A percentile compares a stretch with the other conserved stretches of the same genome.
Conservation (phyloP, 2,329 filamentous ascomycete genomes). For the Magnaporthiopsis poae region DNA sequence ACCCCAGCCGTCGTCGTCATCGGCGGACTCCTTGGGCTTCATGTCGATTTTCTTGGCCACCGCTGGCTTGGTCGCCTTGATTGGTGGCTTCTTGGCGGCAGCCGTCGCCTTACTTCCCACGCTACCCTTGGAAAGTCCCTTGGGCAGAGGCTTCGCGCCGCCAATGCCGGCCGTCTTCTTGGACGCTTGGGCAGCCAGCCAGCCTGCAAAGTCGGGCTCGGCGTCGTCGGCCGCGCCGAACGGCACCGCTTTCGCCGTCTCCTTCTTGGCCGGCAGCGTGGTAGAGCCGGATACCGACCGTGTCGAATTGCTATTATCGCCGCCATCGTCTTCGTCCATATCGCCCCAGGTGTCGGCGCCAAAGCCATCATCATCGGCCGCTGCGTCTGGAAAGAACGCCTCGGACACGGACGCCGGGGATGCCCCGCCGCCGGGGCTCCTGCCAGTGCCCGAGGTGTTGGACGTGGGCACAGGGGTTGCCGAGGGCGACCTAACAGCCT, state of each 20-base stretch:
- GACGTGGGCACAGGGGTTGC: constrained; percentile 30
- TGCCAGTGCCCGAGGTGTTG: constrained; percentile 33
- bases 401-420: constrained; percentile 32
- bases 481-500: constrained; percentile 45
- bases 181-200: constrained; percentile 76
- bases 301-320: constrained; percentile 21
- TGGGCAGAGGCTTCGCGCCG: constrained; percentile 60
- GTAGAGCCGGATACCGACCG: constrained; percentile 7
- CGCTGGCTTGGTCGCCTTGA: constrained; percentile 28
- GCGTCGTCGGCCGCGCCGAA: constrained; percentile 62
- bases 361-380: constrained; percentile 42
- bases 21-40: constrained; percentile 50
- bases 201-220: constrained; percentile 92
- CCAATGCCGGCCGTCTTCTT: constrained; percentile 49
- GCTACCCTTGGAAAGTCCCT: constrained; percentile 62
- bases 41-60: constrained; percentile 59
- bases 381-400: constrained; percentile 43
- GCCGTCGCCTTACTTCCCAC: constrained; percentile 24
- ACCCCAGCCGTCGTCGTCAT: constrained; percentile 54
- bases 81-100: constrained; percentile 28
- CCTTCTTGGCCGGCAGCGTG: constrained; percentile 30
- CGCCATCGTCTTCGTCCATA: constrained; percentile 44
- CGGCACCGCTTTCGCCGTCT: constrained; percentile 31
- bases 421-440: constrained; percentile 16
- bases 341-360: constrained; percentile 64